These are phyloP conservation scores for Tricholoma flavovirens DNA, from an alignment of 768 basidiomycete genomes.

Conservation along the genomic window DNA sequence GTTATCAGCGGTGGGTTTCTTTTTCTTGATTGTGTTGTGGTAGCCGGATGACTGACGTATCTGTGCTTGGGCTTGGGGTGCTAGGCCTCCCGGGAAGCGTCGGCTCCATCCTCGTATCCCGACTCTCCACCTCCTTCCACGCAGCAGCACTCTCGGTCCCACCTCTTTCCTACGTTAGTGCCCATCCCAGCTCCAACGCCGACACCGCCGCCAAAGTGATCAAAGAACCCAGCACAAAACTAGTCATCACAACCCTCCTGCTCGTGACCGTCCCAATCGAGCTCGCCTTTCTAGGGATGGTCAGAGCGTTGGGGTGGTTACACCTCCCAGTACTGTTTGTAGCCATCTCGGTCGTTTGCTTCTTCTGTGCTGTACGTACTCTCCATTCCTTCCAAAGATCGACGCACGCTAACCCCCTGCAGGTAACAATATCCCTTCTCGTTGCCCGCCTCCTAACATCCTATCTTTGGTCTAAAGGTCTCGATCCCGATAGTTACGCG, in stretches of 20 bases:
- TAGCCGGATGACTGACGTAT: not conserved
- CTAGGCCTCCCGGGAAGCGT: conserved; percentile 85
- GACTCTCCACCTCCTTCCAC: conserved; percentile 86
- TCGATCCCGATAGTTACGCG: conserved; percentile 91
- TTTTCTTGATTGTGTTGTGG: not conserved
- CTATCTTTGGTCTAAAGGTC: conserved; percentile 69
- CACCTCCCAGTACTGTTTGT: conserved; percentile 64
- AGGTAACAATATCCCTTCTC: conserved; percentile 69
- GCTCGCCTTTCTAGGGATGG: conserved; percentile 62
- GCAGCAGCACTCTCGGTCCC: conserved; percentile 39
- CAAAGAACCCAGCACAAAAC: conserved; percentile 35
- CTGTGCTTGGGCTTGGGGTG: too few relatives aligned
- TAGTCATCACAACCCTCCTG: conserved; percentile 67
- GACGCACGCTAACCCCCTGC: not conserved
- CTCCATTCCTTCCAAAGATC: not conserved
- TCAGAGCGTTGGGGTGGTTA: conserved; percentile 73
- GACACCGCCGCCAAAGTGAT: not conserved
- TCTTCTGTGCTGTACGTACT: conserved; percentile 67
- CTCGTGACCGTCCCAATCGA: conserved; percentile 77
- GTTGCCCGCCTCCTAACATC: conserved; percentile 64
- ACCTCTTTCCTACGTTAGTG: conserved; percentile 6
- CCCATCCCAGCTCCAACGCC: not conserved
- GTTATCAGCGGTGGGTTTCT: conserved; percentile 70
- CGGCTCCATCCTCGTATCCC: conserved; percentile 86
- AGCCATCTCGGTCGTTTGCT: conserved; percentile 60